These are phyloP conservation scores for Vigna hirtella DNA, from an alignment of 306 rosid species.

Conservation along the genomic window DNA sequence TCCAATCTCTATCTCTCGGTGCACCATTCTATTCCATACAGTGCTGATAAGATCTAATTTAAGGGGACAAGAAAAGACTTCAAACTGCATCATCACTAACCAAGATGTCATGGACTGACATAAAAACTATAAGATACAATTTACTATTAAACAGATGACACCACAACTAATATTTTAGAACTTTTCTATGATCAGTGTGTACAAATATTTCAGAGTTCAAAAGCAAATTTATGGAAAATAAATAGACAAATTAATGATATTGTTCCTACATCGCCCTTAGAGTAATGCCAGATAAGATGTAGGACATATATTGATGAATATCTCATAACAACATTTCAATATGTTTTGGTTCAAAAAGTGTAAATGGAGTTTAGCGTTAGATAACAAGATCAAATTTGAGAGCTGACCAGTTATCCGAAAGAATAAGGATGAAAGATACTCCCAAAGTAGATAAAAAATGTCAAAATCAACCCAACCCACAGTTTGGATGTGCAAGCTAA, in stretches of 20 bases:
- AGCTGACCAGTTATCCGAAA: slow-evolving; percentile 34
- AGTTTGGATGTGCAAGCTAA: slow-evolving; percentile 13
- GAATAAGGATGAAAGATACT: slow-evolving; percentile 36
- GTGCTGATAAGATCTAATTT: slow-evolving; percentile 13
- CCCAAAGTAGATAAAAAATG: slow-evolving; percentile 20
- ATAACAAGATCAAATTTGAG: slow-evolving; percentile 27
- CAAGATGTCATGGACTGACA: slow-evolving; percentile 33
- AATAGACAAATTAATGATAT: neutral
- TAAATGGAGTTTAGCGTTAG: slow-evolving; percentile 20
- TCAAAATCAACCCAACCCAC: slow-evolving; percentile 30
- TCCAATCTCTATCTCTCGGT: neutral
- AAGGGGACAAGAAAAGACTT: slow-evolving; percentile 3
- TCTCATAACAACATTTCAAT: slow-evolving; percentile 9
- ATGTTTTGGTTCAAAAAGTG: neutral
- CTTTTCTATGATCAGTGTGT: neutral
- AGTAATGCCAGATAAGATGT: slow-evolving; percentile 19
- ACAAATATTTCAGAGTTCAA: slow-evolving; percentile 7
- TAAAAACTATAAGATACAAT: neutral
- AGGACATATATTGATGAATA: slow-evolving; percentile 18
- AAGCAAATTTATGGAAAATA: neutral
- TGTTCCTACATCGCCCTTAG: neutral
- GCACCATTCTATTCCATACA: neutral
- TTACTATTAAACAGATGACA: slow-evolving; percentile 19
- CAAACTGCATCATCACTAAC: neutral
- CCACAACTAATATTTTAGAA: slow-evolving; percentile 17